Evolutionary conservation across 2,329 filamentous ascomycete species (phyloP), one percentile per base, ranked within the genome.

Genomic region (Paraphaeosphaeria sporulosa): DNA sequence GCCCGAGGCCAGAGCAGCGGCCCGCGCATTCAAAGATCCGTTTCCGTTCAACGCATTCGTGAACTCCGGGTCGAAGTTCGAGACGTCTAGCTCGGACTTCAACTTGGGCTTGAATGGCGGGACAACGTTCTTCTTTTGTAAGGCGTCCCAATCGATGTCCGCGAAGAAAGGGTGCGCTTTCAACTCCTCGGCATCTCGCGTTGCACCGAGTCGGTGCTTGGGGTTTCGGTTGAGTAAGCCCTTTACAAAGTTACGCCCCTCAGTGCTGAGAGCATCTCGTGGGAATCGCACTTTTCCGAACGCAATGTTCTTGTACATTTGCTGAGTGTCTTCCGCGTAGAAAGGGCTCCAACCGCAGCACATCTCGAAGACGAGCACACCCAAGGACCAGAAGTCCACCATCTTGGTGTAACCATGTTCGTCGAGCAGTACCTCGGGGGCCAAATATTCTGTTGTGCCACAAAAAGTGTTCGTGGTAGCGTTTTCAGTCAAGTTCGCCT

Each of bases 231-330:
- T 99, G 57, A 99, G 86, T 63, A 99, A 82, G 21, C 95, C 95
- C 83, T 99, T 99, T 74, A 99, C 95, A 72, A 99, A 99, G 79
- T 97, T 98, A 60, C 95, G 88, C 60, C 95, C 95, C 78, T 99
- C 95, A 43, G 93, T 90, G 62, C 93, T 97, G 34, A 99, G 83
- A 1, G 95, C 96, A 78, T 99, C 95, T 66, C 94, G 88, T 8
- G 95, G 95, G 78, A 99, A 99, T 62, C 95, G 87, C 59, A 99
- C 95, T 77, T 99, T 99, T 76, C 95, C 95, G 74, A 99, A 99
- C 0, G 95, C 95, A 76, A 99, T 99, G 82, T 99, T 99, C 84
- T 99, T 99, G 84, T 99, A 99, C 95, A 99, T 99, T 78, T 99
- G 95, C 79, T 99, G 95, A 0, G 95, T 99, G 75, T 99, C 95